Evolutionary conservation across 1,284 basidiomycete species (phyloP), one percentile per base, ranked within the genome.

Genomic region (Ustilago hordei): DNA sequence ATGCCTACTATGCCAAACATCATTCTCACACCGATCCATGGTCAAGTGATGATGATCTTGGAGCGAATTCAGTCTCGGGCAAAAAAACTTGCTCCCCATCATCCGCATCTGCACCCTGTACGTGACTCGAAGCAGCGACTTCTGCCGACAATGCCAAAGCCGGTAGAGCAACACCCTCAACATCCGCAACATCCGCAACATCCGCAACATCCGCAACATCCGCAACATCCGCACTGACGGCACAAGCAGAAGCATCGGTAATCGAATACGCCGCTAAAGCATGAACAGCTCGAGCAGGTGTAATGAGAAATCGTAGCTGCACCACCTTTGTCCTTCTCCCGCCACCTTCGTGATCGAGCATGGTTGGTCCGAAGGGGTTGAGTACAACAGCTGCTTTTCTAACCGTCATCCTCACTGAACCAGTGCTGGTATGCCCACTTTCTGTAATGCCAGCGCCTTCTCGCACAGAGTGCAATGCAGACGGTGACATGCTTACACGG

Each of bases 291-390:
- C 31, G 32, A 2, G 19, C 13, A 3, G 35, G 55, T 4, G 69
- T 76, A 31, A 76, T 69, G 52, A 76, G 47, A 13, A 68, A 76
- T 11, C 69, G 54, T 31, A 74, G 4, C 7, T 73, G 64, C 23
- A 28, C 23, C 23, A 3, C 4, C 60, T 38, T 1, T 7, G 15
- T 36, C 15, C 34, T 34, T 12, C 13, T 32, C 0, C 2, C 15
- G n/a, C 17, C 39, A 8, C 4, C 19, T 4, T n/a, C 12, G 8
- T 43, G 5, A n/a, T 78, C 75, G 4, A 70, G 23, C 67, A 73
- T 70, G 0, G 64, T 61, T 4, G 64, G 39, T 1, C 69, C 75
- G 39, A 66, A 68, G 2, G 75, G 56, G 17, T 69, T 74, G n/a
- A 74, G 23, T 3, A 74, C 75, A 6, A 78, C 71, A 0, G 58